Evolutionary conservation across 768 basidiomycete genomes (phyloP).

Genomic region (Russula vinacea): DNA sequence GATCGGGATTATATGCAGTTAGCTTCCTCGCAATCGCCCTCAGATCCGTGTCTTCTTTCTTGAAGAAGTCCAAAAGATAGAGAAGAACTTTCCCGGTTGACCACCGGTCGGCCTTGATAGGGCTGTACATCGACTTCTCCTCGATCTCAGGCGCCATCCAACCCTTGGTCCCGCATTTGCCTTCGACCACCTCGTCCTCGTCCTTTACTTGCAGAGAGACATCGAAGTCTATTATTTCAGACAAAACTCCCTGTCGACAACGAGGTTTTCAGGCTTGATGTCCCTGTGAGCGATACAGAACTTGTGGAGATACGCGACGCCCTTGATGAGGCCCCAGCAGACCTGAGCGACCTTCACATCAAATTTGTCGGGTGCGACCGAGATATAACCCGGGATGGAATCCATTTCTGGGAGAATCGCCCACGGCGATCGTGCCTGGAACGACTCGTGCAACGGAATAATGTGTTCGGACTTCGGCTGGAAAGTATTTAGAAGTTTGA

Average conservation of each 20-base stretch:
- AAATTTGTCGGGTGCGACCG: background rate
- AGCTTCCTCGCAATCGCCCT: background rate
- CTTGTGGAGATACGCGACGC: background rate
- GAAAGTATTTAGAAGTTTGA: background rate
- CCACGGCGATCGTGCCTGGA: background rate
- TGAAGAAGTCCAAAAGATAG: too few relatives aligned
- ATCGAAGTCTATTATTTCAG: too few relatives aligned
- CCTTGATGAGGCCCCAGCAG: conserved; percentile 1
- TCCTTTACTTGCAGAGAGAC: background rate
- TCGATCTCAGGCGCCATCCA: background rate
- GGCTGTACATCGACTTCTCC: background rate
- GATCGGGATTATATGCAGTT: background rate
- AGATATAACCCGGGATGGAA: background rate
- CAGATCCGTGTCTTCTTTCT: background rate
- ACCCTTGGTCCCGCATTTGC: background rate
- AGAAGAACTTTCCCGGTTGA: background rate
- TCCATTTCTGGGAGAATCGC: background rate
- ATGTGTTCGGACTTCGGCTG: background rate
- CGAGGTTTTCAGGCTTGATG: too few relatives aligned
- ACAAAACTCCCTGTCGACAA: too few relatives aligned
- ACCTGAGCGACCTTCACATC: background rate
- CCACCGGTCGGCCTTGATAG: conserved; percentile 6
- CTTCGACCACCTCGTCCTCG: background rate
- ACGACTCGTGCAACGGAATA: background rate
- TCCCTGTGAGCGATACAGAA: background rate